phyloP scores from a whole-genome alignment of 495 filamentous ascomycete genomes.

The Barbatosphaeria neglecta region DNA sequence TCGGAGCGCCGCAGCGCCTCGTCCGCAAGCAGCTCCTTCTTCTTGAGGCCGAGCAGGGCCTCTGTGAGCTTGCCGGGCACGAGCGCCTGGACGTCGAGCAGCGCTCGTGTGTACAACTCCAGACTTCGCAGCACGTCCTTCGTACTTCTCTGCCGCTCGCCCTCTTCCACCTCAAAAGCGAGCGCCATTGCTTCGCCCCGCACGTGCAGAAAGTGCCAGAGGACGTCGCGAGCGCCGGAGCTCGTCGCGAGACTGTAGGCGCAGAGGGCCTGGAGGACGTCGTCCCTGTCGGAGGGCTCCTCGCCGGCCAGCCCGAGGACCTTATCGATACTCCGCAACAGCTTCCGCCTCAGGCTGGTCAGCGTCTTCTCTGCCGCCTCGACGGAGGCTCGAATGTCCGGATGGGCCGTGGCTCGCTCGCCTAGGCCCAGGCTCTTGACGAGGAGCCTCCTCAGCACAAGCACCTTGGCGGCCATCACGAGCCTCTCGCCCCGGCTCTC shows the following conservation, averaged over 20 bases:
- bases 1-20: conserved; percentile 49
- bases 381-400: conserved; percentile 35
- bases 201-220: conserved; percentile 70
- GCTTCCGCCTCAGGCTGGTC: conserved; percentile 42
- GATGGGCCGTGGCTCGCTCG: conserved; percentile 9
- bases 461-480: conserved; percentile 60
- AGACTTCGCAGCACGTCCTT: conserved; percentile 51
- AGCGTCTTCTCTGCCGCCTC: conserved; percentile 53
- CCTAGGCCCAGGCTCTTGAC: conserved; percentile 42
- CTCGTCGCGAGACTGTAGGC: conserved; percentile 78
- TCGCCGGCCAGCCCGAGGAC: conserved; percentile 42
- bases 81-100: conserved; percentile 62
- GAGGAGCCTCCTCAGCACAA: conserved; percentile 61
- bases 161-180: conserved; percentile 36
- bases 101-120: conserved; percentile 61
- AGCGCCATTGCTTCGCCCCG: conserved; percentile 54
- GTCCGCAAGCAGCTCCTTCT: conserved; percentile 57
- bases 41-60: conserved; percentile 56
- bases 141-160: conserved; percentile 16
- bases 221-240: conserved; percentile 66
- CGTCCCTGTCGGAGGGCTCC: conserved; percentile 29
- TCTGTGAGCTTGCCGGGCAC: conserved; percentile 63
- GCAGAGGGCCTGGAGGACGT: conserved; percentile 56
- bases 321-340: conserved; percentile 57
- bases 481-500: conserved; percentile 38